A percentile compares a stretch with the other conserved stretches of the same genome.
Evolutionary conservation across 1,284 basidiomycete species (phyloP).

Genomic region (Chalciporus sp.): DNA sequence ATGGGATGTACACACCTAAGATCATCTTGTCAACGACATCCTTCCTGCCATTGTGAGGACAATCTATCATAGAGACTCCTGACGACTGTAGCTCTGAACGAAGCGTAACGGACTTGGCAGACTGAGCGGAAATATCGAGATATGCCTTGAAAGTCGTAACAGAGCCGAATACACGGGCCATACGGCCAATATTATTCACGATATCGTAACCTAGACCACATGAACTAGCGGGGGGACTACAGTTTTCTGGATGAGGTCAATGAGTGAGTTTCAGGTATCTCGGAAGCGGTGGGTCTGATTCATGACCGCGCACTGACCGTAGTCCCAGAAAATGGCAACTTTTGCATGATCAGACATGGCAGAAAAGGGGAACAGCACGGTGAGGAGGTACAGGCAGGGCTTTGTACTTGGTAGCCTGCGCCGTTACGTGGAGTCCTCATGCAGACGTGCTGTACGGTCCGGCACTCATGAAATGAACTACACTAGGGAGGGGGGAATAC

Average conservation of each 20-base stretch:
- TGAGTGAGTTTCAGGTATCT: conserved; percentile 1
- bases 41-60: conserved; percentile 59
- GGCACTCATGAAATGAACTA: conserved; percentile 20
- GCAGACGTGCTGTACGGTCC: conserved; percentile 16
- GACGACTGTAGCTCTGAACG: conserved; percentile 62
- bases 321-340: conserved; percentile 67
- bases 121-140: conserved; percentile 42
- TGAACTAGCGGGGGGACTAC: conserved; percentile 44
- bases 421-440: conserved; percentile 15
- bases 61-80: conserved; percentile 59
- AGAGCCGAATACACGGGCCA: conserved; percentile 47
- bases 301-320: conserved; percentile 42
- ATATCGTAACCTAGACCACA: conserved; percentile 47
- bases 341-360: conserved; percentile 38
- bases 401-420: conserved; percentile 24
- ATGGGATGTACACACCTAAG: conserved; percentile 30
- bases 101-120: conserved; percentile 34
- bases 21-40: conserved; percentile 45
- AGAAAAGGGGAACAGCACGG: conserved; percentile 13
- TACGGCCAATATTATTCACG: conserved; percentile 43
- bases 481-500: conserved; percentile 3
- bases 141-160: conserved; percentile 57
- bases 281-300: background rate
- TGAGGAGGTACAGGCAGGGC: background rate
- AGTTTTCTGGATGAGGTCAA: conserved; percentile 48